phyloP scores from a whole-genome alignment of 371 early-diverging fungal genomes.

The Mortierella sp. region DNA sequence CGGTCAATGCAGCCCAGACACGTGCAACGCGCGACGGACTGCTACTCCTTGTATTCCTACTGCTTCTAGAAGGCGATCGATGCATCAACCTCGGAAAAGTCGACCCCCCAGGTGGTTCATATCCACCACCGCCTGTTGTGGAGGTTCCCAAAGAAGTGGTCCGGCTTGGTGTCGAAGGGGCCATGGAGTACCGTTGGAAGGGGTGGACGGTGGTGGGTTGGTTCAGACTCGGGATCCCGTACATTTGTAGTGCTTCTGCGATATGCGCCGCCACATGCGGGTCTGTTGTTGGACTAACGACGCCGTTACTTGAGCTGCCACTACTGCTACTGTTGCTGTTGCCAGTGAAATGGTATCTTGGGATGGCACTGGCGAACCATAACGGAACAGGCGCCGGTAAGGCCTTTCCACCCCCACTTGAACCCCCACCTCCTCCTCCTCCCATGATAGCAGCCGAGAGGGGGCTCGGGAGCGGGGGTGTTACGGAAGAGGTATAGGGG shows the following conservation, averaged over 20 bases:
- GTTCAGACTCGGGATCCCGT: not conserved
- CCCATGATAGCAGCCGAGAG: not conserved
- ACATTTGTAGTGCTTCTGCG: not conserved
- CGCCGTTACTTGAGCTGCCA: too few relatives aligned
- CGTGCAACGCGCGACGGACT: not conserved
- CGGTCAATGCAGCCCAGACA: not conserved
- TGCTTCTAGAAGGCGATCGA: not conserved
- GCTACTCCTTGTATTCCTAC: not conserved
- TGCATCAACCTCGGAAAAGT: not conserved
- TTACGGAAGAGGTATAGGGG: not conserved
- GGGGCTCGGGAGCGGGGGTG: not conserved
- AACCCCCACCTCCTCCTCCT: not conserved
- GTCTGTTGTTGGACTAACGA: not conserved
- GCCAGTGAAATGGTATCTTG: not conserved
- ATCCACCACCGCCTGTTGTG: not conserved
- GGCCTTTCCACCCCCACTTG: not conserved
- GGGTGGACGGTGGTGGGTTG: not conserved
- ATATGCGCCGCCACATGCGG: not conserved
- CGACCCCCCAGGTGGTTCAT: not conserved
- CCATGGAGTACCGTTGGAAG: not conserved
- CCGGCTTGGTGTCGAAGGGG: not conserved
- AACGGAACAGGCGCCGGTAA: not conserved
- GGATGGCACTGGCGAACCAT: not conserved
- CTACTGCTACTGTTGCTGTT: not conserved
- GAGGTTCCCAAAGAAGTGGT: not conserved